A percentile compares a stretch with the other conserved stretches of the same genome.
These are phyloP conservation scores for Ramichloridium luteum DNA, from an alignment of 2,329 filamentous ascomycete species.

Conservation along the genomic window DNA sequence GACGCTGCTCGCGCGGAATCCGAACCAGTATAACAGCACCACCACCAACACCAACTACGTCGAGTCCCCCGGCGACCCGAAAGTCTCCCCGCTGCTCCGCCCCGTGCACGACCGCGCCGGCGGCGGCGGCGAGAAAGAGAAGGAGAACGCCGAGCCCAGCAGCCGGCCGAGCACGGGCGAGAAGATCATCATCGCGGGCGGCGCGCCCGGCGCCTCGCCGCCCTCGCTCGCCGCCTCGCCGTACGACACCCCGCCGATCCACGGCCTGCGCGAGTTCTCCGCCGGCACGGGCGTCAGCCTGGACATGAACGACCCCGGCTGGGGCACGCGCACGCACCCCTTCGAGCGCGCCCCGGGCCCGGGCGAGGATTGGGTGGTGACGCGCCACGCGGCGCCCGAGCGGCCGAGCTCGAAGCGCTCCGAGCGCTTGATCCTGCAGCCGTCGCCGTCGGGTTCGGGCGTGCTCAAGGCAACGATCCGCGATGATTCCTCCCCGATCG, in stretches of 20 bases:
- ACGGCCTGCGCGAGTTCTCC: slow-evolving; percentile 18
- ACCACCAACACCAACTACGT: not conserved
- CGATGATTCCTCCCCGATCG: slow-evolving; percentile 7
- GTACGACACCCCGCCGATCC: slow-evolving; percentile 6
- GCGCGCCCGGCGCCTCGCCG: not conserved
- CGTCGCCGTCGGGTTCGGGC: slow-evolving; percentile 19
- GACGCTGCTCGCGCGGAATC: not conserved
- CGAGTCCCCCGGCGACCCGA: slow-evolving; percentile 1
- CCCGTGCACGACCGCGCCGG: not conserved
- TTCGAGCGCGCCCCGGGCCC: not conserved
- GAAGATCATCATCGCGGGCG: slow-evolving; percentile 14
- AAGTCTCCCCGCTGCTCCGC: slow-evolving; percentile 13
- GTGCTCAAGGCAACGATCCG: slow-evolving; percentile 12
- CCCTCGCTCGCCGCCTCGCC: slow-evolving; percentile 6
- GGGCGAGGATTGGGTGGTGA: slow-evolving; percentile 5
- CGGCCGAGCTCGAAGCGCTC: slow-evolving; percentile 15
- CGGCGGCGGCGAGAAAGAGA: too few species aligned
- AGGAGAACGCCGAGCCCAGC: slow-evolving; percentile 6
- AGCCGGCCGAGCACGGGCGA: slow-evolving; percentile 23
- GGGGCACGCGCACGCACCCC: slow-evolving; percentile 6
- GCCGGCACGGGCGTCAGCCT: slow-evolving; percentile 14
- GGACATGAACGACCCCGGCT: slow-evolving; percentile 16
- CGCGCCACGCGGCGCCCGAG: slow-evolving; percentile 10
- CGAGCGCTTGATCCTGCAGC: slow-evolving; percentile 19
- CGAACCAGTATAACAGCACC: not conserved